These are phyloP conservation scores for Trypanosoma rangeli DNA, from an alignment of 208 protist genomes.

Conservation along the genomic window DNA sequence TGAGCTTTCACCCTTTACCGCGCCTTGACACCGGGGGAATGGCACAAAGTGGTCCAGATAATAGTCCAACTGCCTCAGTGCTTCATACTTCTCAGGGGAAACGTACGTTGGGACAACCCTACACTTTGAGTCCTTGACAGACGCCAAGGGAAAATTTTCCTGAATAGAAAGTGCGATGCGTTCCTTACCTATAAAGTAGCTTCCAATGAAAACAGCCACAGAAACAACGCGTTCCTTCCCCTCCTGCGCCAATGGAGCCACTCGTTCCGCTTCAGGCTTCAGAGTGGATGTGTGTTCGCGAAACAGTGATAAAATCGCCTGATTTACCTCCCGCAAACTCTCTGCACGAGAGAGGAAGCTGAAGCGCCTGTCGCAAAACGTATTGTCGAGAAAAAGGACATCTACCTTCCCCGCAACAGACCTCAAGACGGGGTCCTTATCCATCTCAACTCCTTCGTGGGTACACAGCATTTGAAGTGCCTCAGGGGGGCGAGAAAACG, in stretches of 20 bases:
- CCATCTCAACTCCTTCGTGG: slow-evolving; percentile 60
- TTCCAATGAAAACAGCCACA: slow-evolving; percentile 83
- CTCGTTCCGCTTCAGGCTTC: not conserved
- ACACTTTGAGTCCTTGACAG: not conserved
- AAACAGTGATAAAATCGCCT: slow-evolving; percentile 46
- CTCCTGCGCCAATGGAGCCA: not conserved
- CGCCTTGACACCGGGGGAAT: slow-evolving; percentile 9
- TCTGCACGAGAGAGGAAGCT: slow-evolving; percentile 74
- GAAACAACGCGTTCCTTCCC: slow-evolving; percentile 15
- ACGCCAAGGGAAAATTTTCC: slow-evolving; percentile 37
- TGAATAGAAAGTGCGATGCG: slow-evolving; percentile 77
- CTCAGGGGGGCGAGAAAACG: not conserved
- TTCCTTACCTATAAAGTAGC: slow-evolving; percentile 92
- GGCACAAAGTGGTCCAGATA: slow-evolving; percentile 31
- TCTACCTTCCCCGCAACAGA: slow-evolving; percentile 53
- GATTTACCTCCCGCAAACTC: slow-evolving; percentile 46
- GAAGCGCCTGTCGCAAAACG: slow-evolving; percentile 86
- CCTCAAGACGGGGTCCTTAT: slow-evolving; percentile 44
- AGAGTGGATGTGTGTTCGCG: slow-evolving; percentile 14
- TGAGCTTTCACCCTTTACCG: slow-evolving; percentile 1
- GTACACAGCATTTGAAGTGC: slow-evolving; percentile 5
- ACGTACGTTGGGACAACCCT: slow-evolving; percentile 41
- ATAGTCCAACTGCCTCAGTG: slow-evolving; percentile 33
- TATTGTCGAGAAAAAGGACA: slow-evolving; percentile 92
- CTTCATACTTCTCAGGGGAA: slow-evolving; percentile 28